Conservation (phyloP, 75 land plant species). For the Ceratopteris richardii region DNA sequence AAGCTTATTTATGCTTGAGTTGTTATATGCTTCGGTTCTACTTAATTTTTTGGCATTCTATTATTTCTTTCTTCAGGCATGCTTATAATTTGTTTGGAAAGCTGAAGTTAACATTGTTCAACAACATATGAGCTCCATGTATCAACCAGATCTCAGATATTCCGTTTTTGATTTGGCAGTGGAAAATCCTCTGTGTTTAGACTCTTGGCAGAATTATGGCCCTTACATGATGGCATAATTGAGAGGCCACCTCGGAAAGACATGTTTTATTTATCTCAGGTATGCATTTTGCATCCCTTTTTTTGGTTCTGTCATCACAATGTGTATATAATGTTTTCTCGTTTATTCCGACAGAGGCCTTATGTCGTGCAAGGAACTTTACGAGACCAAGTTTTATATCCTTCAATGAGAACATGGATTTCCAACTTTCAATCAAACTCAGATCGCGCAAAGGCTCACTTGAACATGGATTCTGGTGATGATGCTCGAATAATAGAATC, state of each 20-base stretch:
- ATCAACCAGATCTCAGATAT: no score
- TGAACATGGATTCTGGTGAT: constrained; percentile 13
- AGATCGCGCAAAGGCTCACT: constrained; percentile 2
- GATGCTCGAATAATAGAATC: constrained; percentile 29
- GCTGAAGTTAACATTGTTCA: no score
- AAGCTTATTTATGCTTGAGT: no score
- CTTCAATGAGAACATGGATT: constrained; percentile 7
- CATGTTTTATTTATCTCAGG: constrained; percentile 42
- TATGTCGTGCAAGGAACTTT: constrained; percentile 35
- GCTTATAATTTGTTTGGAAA: no score
- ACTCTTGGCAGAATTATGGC: constrained; percentile 44
- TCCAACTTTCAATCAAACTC: constrained; percentile 2
- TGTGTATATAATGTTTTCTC: background rate
- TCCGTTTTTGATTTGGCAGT: constrained; percentile 16
- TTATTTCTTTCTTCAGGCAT: no score
- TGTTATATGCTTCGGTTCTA: no score
- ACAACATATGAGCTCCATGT: no score
- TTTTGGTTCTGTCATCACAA: background rate
- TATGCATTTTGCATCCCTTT: constrained; percentile 4
- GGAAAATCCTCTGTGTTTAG: constrained; percentile 37
- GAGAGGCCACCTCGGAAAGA: constrained; percentile 26
- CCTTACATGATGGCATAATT: constrained; percentile 38
- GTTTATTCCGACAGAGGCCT: constrained; percentile 26
- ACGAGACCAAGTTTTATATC: constrained; percentile 40
- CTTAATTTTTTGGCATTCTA: no score